Percentiles rank a stretch among this genome's conserved stretches.
Evolutionary conservation across 352 stramenopile species (phyloP).

Genomic region (Globisporangium heterothallicum): DNA sequence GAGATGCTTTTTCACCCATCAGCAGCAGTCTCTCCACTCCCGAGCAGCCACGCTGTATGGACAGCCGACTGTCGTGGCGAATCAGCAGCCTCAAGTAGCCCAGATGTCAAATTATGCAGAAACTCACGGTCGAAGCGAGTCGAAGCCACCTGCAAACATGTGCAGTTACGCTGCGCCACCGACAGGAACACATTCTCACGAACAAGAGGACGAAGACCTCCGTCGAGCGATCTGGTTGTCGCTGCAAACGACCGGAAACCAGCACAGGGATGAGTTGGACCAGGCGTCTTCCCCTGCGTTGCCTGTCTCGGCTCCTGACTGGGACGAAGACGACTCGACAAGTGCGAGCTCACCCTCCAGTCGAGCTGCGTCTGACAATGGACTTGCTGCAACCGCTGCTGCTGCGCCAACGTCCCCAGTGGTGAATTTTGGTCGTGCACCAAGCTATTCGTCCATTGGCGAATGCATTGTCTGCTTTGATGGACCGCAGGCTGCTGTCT

Average conservation of each 20-base stretch:
- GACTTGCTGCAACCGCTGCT: conserved; percentile 2
- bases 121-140: conserved; percentile 1
- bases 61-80: not conserved
- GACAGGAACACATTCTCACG: not conserved
- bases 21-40: conserved; percentile 27
- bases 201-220: conserved; percentile 49
- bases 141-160: not conserved
- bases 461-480: conserved; percentile 83
- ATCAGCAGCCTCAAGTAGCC: not conserved
- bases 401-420: conserved; percentile 6
- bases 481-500: conserved; percentile 62
- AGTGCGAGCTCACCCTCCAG: not conserved
- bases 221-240: conserved; percentile 53
- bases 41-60: conserved; percentile 5
- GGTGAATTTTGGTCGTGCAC: conserved; percentile 30
- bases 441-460: conserved; percentile 39
- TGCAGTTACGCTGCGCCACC: not conserved
- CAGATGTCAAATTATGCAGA: too few species aligned
- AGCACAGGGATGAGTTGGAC: not conserved
- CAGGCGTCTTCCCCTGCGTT: conserved; percentile 16
- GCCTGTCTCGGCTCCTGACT: conserved; percentile 40
- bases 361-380: not conserved
- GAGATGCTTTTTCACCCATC: conserved; percentile 53
- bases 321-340: conserved; percentile 21
- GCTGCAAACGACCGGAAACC: conserved; percentile 20